Conservation (phyloP, 2,329 filamentous ascomycete species). For the Purpureocillium lavendulum region DNA sequence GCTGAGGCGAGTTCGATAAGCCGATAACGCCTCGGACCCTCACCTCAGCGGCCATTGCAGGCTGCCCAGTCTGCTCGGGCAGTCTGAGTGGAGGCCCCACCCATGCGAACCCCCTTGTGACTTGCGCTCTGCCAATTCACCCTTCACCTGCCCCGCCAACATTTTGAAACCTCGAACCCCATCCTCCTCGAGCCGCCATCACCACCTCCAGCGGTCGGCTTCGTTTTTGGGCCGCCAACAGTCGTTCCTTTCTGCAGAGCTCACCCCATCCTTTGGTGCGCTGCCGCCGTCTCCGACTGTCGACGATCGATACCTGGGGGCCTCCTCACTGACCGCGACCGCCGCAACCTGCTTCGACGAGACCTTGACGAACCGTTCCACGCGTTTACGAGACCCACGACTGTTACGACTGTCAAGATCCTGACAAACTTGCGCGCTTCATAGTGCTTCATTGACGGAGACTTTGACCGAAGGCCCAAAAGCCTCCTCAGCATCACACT, state of each 20-base stretch:
- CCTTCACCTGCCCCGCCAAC: not conserved
- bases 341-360: not conserved
- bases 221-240: conserved; percentile 3
- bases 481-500: no score
- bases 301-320: no score
- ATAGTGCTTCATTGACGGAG: no score
- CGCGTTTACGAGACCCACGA: conserved; percentile 1
- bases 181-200: not conserved
- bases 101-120: no score
- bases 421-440: no score
- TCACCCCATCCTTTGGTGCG: not conserved
- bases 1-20: no score
- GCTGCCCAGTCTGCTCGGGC: no score
- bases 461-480: no score
- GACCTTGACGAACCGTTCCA: not conserved
- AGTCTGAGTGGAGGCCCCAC: no score
- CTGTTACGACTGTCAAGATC: not conserved
- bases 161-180: not conserved
- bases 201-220: conserved; percentile 1
- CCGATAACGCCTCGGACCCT: no score
- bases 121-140: no score
- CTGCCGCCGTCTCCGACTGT: not conserved
- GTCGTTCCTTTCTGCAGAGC: conserved; percentile 1
- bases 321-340: not conserved
- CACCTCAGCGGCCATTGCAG: no score